These are phyloP conservation scores for Ascochyta koolunga DNA, from an alignment of 2,329 filamentous ascomycete species.

Conservation along the genomic window DNA sequence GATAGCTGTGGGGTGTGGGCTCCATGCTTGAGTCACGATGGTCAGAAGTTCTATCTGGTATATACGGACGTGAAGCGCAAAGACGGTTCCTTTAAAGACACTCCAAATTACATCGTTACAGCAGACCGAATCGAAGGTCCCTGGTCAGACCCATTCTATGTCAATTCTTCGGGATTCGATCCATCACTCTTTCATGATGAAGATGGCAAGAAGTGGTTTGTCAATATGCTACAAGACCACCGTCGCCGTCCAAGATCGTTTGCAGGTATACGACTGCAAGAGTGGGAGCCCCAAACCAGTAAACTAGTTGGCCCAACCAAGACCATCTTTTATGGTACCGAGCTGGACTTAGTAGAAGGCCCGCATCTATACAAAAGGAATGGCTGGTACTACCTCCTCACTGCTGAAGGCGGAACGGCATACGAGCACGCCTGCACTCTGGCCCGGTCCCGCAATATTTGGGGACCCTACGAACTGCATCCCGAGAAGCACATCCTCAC, in stretches of 20 bases:
- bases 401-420: constrained; percentile 49
- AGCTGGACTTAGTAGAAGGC: constrained; percentile 52
- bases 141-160: constrained; percentile 66
- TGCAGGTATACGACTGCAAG: constrained; percentile 64
- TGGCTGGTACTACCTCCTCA: constrained; percentile 46
- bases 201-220: constrained; percentile 46
- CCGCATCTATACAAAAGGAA: constrained; percentile 47
- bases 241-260: constrained; percentile 51
- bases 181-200: constrained; percentile 52
- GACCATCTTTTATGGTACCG: constrained; percentile 61
- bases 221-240: constrained; percentile 48
- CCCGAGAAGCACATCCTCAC: constrained; percentile 52
- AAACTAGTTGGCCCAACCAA: constrained; percentile 62
- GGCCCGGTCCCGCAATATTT: constrained; percentile 46
- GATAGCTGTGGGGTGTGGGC: constrained; percentile 66
- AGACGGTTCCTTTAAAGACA: constrained; percentile 69
- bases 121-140: constrained; percentile 59
- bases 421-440: constrained; percentile 50
- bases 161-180: constrained; percentile 68
- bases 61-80: constrained; percentile 72
- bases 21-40: constrained; percentile 67
- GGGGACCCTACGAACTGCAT: constrained; percentile 51
- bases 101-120: constrained; percentile 68
- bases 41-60: constrained; percentile 66
- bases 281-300: constrained; percentile 58